Percentiles rank a stretch among this genome's conserved stretches.
These are phyloP conservation scores for Entomortierella parvispora DNA, from an alignment of 192 early-diverging fungal species.

Conservation along the genomic window DNA sequence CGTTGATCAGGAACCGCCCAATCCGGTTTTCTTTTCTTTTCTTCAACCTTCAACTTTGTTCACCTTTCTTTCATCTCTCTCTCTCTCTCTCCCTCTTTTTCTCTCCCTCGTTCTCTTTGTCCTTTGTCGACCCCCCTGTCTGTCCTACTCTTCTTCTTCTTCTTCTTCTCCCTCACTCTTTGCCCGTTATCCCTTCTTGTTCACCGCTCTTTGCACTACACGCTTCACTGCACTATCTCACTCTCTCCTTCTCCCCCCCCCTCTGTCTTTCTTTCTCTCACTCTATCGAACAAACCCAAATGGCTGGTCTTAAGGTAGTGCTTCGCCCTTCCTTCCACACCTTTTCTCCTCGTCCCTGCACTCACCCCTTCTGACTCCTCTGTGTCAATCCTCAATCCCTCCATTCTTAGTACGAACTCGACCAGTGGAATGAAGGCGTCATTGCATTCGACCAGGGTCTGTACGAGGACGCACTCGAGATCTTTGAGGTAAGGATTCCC, in stretches of 20 bases:
- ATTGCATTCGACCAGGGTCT: conserved; percentile 79
- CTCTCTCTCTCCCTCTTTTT: neutral
- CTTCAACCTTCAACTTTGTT: neutral
- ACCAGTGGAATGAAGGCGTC: conserved; percentile 84
- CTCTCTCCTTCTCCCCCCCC: neutral
- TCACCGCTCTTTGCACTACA: neutral
- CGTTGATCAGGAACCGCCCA: too few relatives aligned
- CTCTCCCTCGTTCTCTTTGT: neutral
- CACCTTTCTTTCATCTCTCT: conserved; percentile 6
- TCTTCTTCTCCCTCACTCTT: neutral
- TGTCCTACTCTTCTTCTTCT: too few relatives aligned
- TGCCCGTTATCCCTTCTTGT: neutral
- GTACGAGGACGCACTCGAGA: conserved; percentile 71
- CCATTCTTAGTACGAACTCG: conserved; percentile 73
- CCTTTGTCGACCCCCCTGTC: neutral
- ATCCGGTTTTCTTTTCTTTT: neutral
- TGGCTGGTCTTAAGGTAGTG: conserved; percentile 13
- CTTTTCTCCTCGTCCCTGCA: too few relatives aligned
- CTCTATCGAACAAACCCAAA: neutral
- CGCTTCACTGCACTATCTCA: neutral
- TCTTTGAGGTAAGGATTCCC: conserved; percentile 69
- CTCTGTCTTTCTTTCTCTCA: neutral
- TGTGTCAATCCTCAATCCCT: neutral
- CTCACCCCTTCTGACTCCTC: too few relatives aligned
- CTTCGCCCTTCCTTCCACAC: too few relatives aligned